Evolutionary conservation across 768 basidiomycete species (phyloP).

Genomic region (Antrodiella citrinella): DNA sequence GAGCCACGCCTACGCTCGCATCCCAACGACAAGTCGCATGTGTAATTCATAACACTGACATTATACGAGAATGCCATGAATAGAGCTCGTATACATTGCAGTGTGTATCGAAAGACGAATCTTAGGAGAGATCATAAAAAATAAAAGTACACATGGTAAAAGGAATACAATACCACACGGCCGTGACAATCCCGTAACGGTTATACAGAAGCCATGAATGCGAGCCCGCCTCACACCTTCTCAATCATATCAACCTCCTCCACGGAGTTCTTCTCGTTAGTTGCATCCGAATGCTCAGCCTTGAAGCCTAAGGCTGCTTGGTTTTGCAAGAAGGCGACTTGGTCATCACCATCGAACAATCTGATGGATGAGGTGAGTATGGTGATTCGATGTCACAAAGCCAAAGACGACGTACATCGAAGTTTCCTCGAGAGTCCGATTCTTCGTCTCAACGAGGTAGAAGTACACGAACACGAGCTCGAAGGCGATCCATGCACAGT

Average conservation of each 20-base stretch:
- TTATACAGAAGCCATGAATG: too few species aligned
- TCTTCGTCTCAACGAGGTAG: constrained; percentile 59
- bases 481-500: constrained; percentile 54
- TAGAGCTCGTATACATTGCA: too few species aligned
- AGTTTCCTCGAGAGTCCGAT: constrained; percentile 5
- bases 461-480: constrained; percentile 56
- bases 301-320: not conserved
- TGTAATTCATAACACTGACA: too few species aligned
- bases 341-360: not conserved
- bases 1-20: too few species aligned
- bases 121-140: too few species aligned
- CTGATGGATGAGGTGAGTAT: not conserved
- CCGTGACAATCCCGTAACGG: too few species aligned
- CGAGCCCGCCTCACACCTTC: not conserved
- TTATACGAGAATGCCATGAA: too few species aligned
- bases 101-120: too few species aligned
- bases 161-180: too few species aligned
- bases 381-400: not conserved
- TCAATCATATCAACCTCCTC: not conserved
- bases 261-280: not conserved
- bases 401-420: not conserved
- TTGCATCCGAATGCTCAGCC: not conserved
- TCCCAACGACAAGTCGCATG: too few species aligned
- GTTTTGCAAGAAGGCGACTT: not conserved
- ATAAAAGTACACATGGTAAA: too few species aligned